Conservation (phyloP, 371 early-diverging fungal genomes). For the Circinella umbellata region DNA sequence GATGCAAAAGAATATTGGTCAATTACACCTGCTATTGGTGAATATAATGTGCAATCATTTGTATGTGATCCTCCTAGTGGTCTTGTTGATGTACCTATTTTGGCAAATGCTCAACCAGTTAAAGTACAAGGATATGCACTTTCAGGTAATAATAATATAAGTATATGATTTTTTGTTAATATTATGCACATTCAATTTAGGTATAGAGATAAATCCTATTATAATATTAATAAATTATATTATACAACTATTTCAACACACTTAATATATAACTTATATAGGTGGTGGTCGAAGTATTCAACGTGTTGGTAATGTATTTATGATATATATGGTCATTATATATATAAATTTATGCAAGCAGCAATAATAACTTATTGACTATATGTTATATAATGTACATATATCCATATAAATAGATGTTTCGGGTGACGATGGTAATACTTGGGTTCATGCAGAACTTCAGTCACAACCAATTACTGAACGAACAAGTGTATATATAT, state of each 20-base stretch:
- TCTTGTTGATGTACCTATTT: constrained; percentile 16
- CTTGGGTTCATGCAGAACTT: constrained; percentile 71
- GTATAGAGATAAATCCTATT: too few species aligned
- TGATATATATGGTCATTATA: background rate
- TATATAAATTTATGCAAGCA: background rate
- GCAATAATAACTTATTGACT: background rate
- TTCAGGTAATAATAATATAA: constrained; percentile 28
- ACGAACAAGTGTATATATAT: constrained; percentile 37
- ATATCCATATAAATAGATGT: constrained; percentile 55
- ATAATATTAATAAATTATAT: too few species aligned
- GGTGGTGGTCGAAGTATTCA: constrained; percentile 67
- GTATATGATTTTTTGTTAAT: too few species aligned
- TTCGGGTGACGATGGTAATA: constrained; percentile 80
- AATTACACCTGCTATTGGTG: constrained; percentile 68
- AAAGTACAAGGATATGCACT: constrained; percentile 43
- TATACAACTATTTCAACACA: too few species aligned
- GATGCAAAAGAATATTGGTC: constrained; percentile 57
- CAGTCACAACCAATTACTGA: constrained; percentile 38
- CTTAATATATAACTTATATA: background rate
- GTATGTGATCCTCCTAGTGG: constrained; percentile 62
- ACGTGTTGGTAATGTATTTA: constrained; percentile 58
- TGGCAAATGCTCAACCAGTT: background rate
- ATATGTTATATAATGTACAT: background rate
- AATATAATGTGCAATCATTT: constrained; percentile 76
- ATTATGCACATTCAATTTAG: too few species aligned